Base-by-base conservation (phyloP, 768 basidiomycete genomes). In the Amanita pseudoporphyria region DNA sequence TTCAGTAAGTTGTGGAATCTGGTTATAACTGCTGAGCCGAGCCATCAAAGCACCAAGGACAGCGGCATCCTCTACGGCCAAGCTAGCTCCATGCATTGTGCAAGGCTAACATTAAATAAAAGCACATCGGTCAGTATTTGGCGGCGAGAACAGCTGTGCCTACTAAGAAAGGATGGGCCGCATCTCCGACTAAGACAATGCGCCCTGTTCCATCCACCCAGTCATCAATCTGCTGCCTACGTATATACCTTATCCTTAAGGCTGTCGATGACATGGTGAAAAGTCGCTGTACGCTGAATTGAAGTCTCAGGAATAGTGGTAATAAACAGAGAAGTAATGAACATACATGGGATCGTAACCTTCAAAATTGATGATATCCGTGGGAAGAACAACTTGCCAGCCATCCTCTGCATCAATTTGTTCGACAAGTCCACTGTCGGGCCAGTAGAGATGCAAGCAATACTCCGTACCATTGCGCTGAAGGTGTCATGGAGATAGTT, bases 61-160 rank as follows among this genome's bases (percentile, higher is more conserved):
- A n/a, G 78, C 76, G 52, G 78, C 76, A 53, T 81, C 79, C 59
- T 81, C 79, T 5, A 80, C 61, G 1, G 71, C 72, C 47, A 79
- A 69, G 26, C 67, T 67, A 1, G 67, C 61, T 4, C 67, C 65
- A 52, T 80, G 77, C 18, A 67, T 67, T 0, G 70, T 73, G 40
- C 73, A 71, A 14, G 75, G 73, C 77, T 79, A 45, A 6, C n/a
- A n/a, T n/a, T n/a, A 43, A 36, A 45, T 21, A 28, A 24, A 52
- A 37, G 26, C n/a, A 9, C 14, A 45, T 22, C 10, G 28, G n/a
- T 19, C 47, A 56, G 54, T 3, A 3, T 28, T 28, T 28, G 45
- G 39, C n/a, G 18, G 45, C 14, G 14, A 30, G 31, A 30, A 33
- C 12, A 13, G 19, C 42, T 53, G 19, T 5, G 65, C 72, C 49